Conservation (phyloP, 2,329 filamentous ascomycete genomes). For the Chaetomium sp. region DNA sequence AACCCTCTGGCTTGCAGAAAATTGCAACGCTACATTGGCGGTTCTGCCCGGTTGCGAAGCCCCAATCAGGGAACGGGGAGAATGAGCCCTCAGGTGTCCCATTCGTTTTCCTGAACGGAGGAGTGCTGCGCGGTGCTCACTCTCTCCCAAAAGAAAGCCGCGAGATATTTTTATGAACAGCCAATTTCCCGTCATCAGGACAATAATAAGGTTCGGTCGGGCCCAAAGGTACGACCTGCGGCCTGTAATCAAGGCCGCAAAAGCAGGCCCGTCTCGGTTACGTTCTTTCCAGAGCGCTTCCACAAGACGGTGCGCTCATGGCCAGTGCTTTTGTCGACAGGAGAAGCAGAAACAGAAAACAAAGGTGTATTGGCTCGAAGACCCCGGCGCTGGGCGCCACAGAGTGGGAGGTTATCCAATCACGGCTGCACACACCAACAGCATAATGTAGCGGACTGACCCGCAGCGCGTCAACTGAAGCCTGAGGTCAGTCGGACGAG, state of each 20-base stretch:
- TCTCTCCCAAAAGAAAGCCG: too few relatives aligned
- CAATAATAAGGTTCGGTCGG: too few relatives aligned
- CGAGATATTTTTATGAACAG: slow-evolving; percentile 16
- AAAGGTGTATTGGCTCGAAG: slow-evolving; percentile 5
- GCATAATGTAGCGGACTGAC: neutral
- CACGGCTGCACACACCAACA: neutral
- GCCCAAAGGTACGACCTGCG: too few relatives aligned
- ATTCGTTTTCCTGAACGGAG: too few relatives aligned
- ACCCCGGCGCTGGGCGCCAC: slow-evolving; percentile 10
- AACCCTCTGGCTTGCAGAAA: slow-evolving; percentile 7
- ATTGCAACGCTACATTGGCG: slow-evolving; percentile 14
- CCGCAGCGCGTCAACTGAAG: neutral
- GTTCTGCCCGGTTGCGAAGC: slow-evolving; percentile 1
- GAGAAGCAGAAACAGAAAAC: slow-evolving; percentile 1
- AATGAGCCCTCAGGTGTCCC: slow-evolving; percentile 1
- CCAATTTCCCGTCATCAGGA: slow-evolving; percentile 5
- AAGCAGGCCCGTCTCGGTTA: slow-evolving; percentile 4
- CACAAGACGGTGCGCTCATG: slow-evolving; percentile 15
- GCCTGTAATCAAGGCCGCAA: too few relatives aligned
- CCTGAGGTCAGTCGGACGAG: neutral
- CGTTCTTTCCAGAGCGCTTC: slow-evolving; percentile 15
- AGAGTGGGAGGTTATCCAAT: slow-evolving; percentile 7
- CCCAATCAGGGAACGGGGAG: slow-evolving; percentile 5
- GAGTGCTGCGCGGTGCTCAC: too few relatives aligned
- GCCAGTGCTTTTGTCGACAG: slow-evolving; percentile 19